Conservation (phyloP, 495 filamentous ascomycete genomes). For the Podospora pseudocomata region DNA sequence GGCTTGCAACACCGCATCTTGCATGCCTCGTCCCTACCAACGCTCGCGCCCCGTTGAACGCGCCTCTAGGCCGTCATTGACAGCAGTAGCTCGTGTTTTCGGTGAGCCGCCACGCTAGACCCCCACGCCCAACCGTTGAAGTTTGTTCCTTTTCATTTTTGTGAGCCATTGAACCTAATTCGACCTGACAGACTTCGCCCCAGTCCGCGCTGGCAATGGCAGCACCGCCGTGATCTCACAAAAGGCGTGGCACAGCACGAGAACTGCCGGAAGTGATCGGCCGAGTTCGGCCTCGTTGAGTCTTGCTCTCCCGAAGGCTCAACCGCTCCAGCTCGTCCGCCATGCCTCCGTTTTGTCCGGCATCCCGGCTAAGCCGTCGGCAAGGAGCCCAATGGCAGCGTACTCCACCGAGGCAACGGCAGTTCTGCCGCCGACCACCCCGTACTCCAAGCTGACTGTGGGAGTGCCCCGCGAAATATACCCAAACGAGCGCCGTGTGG, state of each 20-base stretch:
- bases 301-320: constrained; percentile 19
- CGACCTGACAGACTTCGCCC: constrained; percentile 15
- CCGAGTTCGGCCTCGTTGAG: constrained; percentile 20
- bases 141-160: background rate
- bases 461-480: constrained; percentile 69
- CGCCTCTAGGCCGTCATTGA: constrained; percentile 3
- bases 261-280: constrained; percentile 14
- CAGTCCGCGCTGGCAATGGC: constrained; percentile 12
- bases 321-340: constrained; percentile 31
- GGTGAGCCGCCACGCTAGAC: constrained; percentile 20
- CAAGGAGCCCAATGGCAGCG: constrained; percentile 15
- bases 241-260: constrained; percentile 33
- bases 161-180: constrained; percentile 12
- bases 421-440: constrained; percentile 50
- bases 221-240: constrained; percentile 26
- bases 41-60: constrained; percentile 16
- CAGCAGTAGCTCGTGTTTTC: constrained; percentile 15
- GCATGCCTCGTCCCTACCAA: constrained; percentile 16
- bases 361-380: constrained; percentile 18
- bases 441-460: constrained; percentile 64
- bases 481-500: constrained; percentile 70
- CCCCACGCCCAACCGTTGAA: background rate
- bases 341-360: constrained; percentile 33
- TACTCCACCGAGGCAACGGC: constrained; percentile 37
- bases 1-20: constrained; percentile 24